Evolutionary conservation across 1,284 basidiomycete genomes (phyloP).

Genomic region (Tremellales sp.): DNA sequence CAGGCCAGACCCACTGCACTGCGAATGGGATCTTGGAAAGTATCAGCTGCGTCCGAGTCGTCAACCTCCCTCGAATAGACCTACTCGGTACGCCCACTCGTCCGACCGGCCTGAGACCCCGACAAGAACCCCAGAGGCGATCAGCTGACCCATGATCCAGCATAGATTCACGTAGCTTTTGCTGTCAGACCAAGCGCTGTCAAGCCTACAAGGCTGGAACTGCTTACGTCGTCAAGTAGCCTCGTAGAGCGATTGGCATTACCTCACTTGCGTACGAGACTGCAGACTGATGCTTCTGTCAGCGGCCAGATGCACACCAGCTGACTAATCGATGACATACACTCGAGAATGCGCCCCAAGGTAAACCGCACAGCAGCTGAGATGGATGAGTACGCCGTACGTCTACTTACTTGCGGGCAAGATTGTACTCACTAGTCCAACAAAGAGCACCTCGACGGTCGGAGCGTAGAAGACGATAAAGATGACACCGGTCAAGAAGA

Average conservation of each 20-base stretch:
- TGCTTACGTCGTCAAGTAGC: too few relatives aligned
- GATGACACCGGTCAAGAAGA: constrained; percentile 27
- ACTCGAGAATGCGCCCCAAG: constrained; percentile 48
- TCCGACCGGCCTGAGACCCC: too few relatives aligned
- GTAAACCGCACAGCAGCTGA: constrained; percentile 25
- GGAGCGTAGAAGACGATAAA: constrained; percentile 43
- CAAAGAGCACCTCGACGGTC: constrained; percentile 14
- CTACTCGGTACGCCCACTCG: not conserved
- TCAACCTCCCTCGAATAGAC: not conserved
- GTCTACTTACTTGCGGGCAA: not conserved
- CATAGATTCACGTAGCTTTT: too few relatives aligned
- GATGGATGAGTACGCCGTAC: too few relatives aligned
- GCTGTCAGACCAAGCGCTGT: too few relatives aligned
- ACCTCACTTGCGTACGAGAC: constrained; percentile 53
- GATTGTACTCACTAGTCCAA: constrained; percentile 7
- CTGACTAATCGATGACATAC: constrained; percentile 1
- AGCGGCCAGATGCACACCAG: not conserved
- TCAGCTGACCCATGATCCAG: too few relatives aligned
- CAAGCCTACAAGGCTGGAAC: too few relatives aligned
- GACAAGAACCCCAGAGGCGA: constrained; percentile 9
- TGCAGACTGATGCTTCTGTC: too few relatives aligned
- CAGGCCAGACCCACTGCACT: constrained; percentile 8
- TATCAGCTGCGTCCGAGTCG: too few relatives aligned
- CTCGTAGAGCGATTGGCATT: constrained; percentile 17
- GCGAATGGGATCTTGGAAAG: constrained; percentile 28